phyloP scores from a whole-genome alignment of 1,284 basidiomycete genomes.

The Trametes polyzona region DNA sequence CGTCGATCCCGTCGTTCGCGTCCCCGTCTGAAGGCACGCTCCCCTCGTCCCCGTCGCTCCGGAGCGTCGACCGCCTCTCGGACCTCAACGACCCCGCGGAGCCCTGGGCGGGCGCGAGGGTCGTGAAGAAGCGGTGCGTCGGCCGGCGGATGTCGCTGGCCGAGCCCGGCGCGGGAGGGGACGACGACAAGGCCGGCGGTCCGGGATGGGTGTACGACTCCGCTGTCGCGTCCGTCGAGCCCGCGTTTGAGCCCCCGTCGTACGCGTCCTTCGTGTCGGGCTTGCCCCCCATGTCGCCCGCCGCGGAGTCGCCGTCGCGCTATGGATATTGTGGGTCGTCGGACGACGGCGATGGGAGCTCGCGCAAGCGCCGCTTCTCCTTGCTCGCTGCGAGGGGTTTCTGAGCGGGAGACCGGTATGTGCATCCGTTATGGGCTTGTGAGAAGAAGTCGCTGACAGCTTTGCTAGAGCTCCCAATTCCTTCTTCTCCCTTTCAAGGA shows the following conservation, averaged over 20 bases:
- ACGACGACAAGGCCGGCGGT: neutral
- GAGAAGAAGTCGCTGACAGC: too few species aligned
- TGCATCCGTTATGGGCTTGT: too few species aligned
- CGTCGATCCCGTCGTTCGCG: slow-evolving; percentile 1
- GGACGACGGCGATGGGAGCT: slow-evolving; percentile 5
- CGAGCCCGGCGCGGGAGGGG: neutral
- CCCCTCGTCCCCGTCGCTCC: slow-evolving; percentile 16
- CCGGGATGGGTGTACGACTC: slow-evolving; percentile 21
- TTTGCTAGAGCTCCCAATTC: too few species aligned
- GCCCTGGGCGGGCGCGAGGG: slow-evolving; percentile 9
- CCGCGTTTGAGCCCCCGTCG: neutral
- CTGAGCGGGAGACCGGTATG: too few species aligned
- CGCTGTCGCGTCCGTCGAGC: slow-evolving; percentile 15
- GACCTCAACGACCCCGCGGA: slow-evolving; percentile 1
- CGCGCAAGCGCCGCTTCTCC: slow-evolving; percentile 23
- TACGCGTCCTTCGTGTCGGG: slow-evolving; percentile 5
- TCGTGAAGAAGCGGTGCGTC: slow-evolving; percentile 22
- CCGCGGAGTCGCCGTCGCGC: neutral
- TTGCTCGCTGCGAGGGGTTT: slow-evolving; percentile 13
- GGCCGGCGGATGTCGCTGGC: slow-evolving; percentile 18
- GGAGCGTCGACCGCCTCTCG: slow-evolving; percentile 8
- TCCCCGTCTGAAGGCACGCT: slow-evolving; percentile 12
- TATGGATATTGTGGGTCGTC: neutral
- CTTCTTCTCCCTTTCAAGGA: too few species aligned
- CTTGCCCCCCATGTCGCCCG: slow-evolving; percentile 2